Base-by-base conservation (phyloP, 257 asterid species). In the Datura wrightii region DNA sequence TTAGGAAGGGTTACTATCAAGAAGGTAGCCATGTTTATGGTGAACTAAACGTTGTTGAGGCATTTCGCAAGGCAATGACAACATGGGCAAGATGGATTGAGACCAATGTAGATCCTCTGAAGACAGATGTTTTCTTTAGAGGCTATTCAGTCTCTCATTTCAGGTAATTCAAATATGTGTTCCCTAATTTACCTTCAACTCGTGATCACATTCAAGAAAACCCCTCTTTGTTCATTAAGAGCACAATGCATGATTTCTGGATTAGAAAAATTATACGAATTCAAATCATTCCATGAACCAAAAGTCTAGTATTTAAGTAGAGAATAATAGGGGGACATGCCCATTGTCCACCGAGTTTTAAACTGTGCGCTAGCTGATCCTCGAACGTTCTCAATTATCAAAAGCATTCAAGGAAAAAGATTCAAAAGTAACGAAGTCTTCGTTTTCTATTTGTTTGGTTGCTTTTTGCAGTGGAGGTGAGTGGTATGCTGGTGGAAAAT, bases 81-180 rank as follows among this genome's bases (percentile, higher is more conserved):
- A 94, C 99, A 56, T 96, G 99, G 99, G 91, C 92, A 44, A 87
- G 87, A 78, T 96, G 99, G 99, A 96, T 94, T 18, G 98, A 96
- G 85, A 82, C 85, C 82, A 93, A 92, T 86, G 85, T 96, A 44
- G 93, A 94, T 70, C 55, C 70, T 9, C 83, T 14, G 86, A 89
- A 82, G 88, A 93, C 95, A 10, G 94, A 84, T 52, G 97, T 96
- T 71, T 66, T 96, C 81, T 96, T 92, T 88, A 89, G 98, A 91
- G 99, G 99, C 83, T 96, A 92, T 87, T 96, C 99, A 0, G 94
- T 90, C 86, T 92, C 96, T 0, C 99, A 96, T 93, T 96, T 96
- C 93, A 90, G 99, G 99, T 96, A 87, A 50, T 52, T 50, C 14
- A 76, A 24, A 31, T 50, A 50, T 31, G 8, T 50, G 5, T 58